Conservation (phyloP, 345 rosid species). For the Streptanthus diversifolius region DNA sequence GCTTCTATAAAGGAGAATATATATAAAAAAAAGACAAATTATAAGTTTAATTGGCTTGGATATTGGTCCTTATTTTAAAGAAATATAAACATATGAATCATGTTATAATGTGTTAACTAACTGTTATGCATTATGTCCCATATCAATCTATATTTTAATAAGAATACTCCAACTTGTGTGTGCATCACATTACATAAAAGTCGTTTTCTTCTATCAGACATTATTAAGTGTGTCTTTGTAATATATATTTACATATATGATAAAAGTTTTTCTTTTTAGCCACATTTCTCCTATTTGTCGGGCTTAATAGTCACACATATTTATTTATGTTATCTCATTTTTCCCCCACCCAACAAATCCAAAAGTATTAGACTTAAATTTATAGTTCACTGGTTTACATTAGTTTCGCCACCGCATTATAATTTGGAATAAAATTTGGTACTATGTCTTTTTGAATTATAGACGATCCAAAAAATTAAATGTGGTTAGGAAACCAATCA, state of each 20-base stretch:
- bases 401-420: not conserved
- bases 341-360: constrained; percentile 12
- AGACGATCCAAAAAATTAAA: not conserved
- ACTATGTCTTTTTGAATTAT: not conserved
- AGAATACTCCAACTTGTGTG: constrained; percentile 15
- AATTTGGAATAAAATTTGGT: not conserved
- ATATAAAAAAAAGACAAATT: not conserved
- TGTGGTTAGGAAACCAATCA: not conserved
- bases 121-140: constrained; percentile 35
- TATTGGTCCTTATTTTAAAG: constrained; percentile 11
- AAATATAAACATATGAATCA: constrained; percentile 26
- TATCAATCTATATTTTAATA: constrained; percentile 1
- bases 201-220: constrained; percentile 33
- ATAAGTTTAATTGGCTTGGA: not conserved
- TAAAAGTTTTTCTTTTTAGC: constrained; percentile 22
- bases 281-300: constrained; percentile 35
- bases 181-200: constrained; percentile 33
- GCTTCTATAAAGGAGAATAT: constrained; percentile 18
- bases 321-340: constrained; percentile 28
- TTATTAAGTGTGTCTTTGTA: constrained; percentile 28
- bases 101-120: constrained; percentile 33
- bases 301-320: constrained; percentile 24
- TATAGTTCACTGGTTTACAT: not conserved
- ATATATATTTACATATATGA: not conserved
- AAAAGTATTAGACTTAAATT: not conserved